phyloP scores from a whole-genome alignment of 2,329 filamentous ascomycete genomes.

The Lasiodiplodia sp. region DNA sequence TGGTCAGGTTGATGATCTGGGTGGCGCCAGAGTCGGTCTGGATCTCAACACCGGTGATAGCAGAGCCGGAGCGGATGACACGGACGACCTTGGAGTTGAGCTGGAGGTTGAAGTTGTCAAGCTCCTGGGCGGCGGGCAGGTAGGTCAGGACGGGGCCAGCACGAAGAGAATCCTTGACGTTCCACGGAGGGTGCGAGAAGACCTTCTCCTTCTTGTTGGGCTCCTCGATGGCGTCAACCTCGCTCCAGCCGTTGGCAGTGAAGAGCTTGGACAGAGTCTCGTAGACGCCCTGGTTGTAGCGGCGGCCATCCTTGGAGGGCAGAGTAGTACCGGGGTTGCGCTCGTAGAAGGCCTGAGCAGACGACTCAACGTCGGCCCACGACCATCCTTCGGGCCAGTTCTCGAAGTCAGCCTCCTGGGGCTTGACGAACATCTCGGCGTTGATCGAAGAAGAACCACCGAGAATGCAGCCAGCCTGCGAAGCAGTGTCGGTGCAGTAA shows the following conservation, averaged over 20 bases:
- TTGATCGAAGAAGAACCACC: constrained; percentile 48
- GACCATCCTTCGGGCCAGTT: constrained; percentile 38
- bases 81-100: constrained; percentile 37
- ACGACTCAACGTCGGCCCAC: constrained; percentile 34
- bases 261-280: constrained; percentile 35
- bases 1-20: constrained; percentile 35
- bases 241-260: constrained; percentile 33
- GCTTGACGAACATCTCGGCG: constrained; percentile 44
- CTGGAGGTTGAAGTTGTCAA: constrained; percentile 37
- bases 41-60: constrained; percentile 36
- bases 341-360: constrained; percentile 35
- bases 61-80: constrained; percentile 32
- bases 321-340: constrained; percentile 36
- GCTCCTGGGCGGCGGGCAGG: constrained; percentile 33
- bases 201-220: constrained; percentile 36
- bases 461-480: constrained; percentile 48
- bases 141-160: constrained; percentile 37
- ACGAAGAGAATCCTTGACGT: constrained; percentile 33
- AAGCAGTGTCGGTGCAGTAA: constrained; percentile 49
- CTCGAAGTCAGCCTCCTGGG: constrained; percentile 43
- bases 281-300: constrained; percentile 36
- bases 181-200: constrained; percentile 32
- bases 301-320: constrained; percentile 35
- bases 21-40: constrained; percentile 32
- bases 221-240: constrained; percentile 35